Evolutionary conservation across 164 flowering plant genomes (phyloP).

Genomic region (Vitis rotundifolia): DNA sequence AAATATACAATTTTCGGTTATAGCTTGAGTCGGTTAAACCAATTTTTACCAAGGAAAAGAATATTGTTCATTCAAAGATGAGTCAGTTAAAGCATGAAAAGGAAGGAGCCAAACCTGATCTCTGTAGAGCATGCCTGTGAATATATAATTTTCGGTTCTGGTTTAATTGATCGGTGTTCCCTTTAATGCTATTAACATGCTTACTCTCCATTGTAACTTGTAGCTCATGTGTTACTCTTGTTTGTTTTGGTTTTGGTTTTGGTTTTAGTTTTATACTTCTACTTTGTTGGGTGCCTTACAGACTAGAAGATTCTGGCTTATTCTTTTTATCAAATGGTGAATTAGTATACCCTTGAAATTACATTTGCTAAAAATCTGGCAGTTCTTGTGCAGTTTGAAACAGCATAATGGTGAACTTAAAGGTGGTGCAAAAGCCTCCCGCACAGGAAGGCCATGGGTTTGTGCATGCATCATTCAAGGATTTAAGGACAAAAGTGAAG

Average conservation of each 20-base stretch:
- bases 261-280: neutral
- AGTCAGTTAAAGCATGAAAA: too few relatives aligned
- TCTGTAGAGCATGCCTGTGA: too few relatives aligned
- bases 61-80: too few relatives aligned
- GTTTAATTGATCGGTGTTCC: too few relatives aligned
- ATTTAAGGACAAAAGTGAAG: slow-evolving; percentile 64
- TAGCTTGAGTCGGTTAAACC: too few relatives aligned
- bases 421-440: slow-evolving; percentile 92
- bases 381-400: slow-evolving; percentile 51
- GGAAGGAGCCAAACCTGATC: too few relatives aligned
- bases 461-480: slow-evolving; percentile 79
- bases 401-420: slow-evolving; percentile 85
- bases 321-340: neutral
- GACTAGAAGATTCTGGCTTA: neutral
- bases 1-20: too few relatives aligned
- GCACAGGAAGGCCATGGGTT: slow-evolving; percentile 87
- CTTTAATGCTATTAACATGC: too few relatives aligned
- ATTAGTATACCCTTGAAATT: neutral
- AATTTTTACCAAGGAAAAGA: too few relatives aligned
- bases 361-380: neutral
- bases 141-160: too few relatives aligned
- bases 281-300: neutral
- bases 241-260: neutral
- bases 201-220: neutral
- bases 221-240: neutral